Base-by-base conservation (phyloP, 768 basidiomycete species). In the Lactarius pseudohatsudake region DNA sequence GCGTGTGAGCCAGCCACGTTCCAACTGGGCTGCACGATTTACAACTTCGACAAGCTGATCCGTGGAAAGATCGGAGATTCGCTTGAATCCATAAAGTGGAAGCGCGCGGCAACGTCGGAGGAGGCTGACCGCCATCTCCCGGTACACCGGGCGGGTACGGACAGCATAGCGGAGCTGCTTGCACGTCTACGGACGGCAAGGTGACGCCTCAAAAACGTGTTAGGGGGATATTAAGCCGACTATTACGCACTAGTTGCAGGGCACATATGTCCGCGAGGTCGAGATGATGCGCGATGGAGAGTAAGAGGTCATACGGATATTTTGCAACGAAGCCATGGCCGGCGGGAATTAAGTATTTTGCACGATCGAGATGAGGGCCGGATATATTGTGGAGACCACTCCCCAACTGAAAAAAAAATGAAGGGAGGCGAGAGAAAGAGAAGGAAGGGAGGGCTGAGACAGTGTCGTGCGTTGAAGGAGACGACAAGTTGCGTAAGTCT, bases 251-350 rank as follows among this genome's bases (percentile, higher is more conserved):
- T 64, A 82, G 72, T 72, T 89, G 87, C 9, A 90, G 75, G 57
- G 81, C 75, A 73, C 85, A 82, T 22, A 90, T 79, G 75, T 90
- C 89, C 56, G 76, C 76, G 70, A 87, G 76, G 69, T 86, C 81
- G 38, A 90, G 81, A 76, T 85, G 84, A 53, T 80, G 81, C 5
- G 86, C 83, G 74, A 91, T 84, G 77, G 87, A 86, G 64, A 90
- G 81, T 54, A 91, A 74, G 22, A 90, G 78, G 77, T 91, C 89
- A 75, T 89, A 89, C 0, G 89, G 89, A 91, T 78, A 5, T 77
- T 79, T 66, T 75, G 74, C 59, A 82, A 72, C 15, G 77, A 76
- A 20, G 67, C 28, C 66, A 67, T 67, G 32, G 20, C 11, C 10
- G 26, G 22, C 26, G 20, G 16, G 38, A 22, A 43, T 57, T 58